Conservation (phyloP, 805 yeast species). For the Kazachstania psychrophila region DNA sequence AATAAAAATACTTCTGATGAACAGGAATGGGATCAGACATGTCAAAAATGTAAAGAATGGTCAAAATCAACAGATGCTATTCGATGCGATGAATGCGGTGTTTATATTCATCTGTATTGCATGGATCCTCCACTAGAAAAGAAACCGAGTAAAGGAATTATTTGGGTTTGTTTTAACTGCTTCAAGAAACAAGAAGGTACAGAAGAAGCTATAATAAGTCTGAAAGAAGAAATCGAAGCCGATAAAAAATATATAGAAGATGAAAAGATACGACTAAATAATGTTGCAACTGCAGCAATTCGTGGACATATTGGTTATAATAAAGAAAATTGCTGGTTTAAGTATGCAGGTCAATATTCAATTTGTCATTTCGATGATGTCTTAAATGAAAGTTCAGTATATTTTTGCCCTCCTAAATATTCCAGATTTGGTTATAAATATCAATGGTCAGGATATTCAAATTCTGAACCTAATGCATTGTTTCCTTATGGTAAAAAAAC, state of each 20-base stretch:
- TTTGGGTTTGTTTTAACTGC: slow-evolving; percentile 84
- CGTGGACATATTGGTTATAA: slow-evolving; percentile 6
- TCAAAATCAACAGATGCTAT: slow-evolving; percentile 65
- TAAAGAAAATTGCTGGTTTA: slow-evolving; percentile 21
- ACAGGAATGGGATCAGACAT: slow-evolving; percentile 30
- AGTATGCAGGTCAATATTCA: slow-evolving; percentile 23
- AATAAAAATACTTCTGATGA: neutral
- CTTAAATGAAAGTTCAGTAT: slow-evolving; percentile 11
- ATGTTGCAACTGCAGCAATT: slow-evolving; percentile 11
- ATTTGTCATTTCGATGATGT: slow-evolving; percentile 17
- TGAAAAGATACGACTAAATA: slow-evolving; percentile 10
- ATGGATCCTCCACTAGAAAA: slow-evolving; percentile 72
- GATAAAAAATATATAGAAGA: slow-evolving; percentile 5
- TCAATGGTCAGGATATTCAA: slow-evolving; percentile 25
- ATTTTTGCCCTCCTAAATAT: slow-evolving; percentile 20
- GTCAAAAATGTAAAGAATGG: slow-evolving; percentile 81
- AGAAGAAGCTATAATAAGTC: slow-evolving; percentile 7
- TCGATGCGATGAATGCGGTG: slow-evolving; percentile 68
- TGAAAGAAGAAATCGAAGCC: slow-evolving; percentile 6
- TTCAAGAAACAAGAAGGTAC: slow-evolving; percentile 47
- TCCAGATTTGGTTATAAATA: slow-evolving; percentile 20
- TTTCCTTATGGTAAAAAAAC: neutral
- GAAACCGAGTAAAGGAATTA: slow-evolving; percentile 79
- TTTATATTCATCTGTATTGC: slow-evolving; percentile 70
- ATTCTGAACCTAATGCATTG: neutral